Base-by-base conservation (phyloP, 805 yeast genomes). In the Starmerella etchellsii region DNA sequence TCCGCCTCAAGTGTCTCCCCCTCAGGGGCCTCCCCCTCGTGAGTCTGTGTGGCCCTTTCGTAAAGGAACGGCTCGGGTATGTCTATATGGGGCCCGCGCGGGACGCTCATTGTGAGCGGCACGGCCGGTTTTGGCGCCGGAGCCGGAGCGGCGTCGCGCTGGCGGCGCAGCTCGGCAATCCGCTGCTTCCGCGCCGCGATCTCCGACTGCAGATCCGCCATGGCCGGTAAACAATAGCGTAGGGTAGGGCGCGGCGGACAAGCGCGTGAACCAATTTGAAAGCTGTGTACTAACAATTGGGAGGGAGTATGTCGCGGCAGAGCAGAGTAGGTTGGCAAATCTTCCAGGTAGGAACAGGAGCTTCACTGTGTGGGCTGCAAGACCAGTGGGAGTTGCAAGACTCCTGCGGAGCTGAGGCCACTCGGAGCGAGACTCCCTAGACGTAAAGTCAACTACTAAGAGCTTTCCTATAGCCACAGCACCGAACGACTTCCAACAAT, bases 181-280 rank as follows among this genome's bases (percentile, higher is more conserved):
- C 67, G 64, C 34, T 64, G 68, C 42, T 65, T 61, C 48, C 74
- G 73, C 39, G 70, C 71, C 51, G 74, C 79, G 32, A 76, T 64
- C 49, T 68, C 68, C 37, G 61, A 66, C 28, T 57, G 46, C 46
- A 70, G 52, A 37, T 53, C 55, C 45, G 40, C 46, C 46, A 42
- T 42, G 15, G 11, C 31, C 29, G 27, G 27, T 25, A 25, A 25
- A 13, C 11, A 25, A 25, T 25, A 9, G 27, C 11, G 11, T 25
- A 25, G 13, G 27, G n/a, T n/a, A n/a, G n/a, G n/a, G n/a, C n/a
- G n/a, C n/a, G n/a, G n/a, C n/a, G n/a, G n/a, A n/a, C n/a, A n/a
- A n/a, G n/a, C n/a, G n/a, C n/a, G n/a, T n/a, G n/a, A n/a, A n/a
- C n/a, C n/a, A n/a, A n/a, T n/a, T n/a, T n/a, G n/a, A n/a, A n/a